Evolutionary conservation across 2,329 filamentous ascomycete species (phyloP), one percentile per base, ranked within the genome.

Genomic region (Exophiala lecanii-corni): DNA sequence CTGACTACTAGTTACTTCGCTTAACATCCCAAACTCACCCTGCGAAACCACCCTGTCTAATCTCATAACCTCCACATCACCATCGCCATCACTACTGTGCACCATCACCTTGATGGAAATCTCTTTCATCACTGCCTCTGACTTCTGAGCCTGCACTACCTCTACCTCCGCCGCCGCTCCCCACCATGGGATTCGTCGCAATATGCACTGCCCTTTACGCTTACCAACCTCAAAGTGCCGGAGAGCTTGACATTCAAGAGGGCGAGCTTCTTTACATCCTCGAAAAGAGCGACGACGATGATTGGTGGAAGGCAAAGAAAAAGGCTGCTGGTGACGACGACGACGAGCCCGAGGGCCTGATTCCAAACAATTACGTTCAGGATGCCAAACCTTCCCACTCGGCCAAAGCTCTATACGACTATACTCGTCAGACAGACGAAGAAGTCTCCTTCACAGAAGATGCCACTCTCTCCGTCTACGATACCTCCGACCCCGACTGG

Each of bases 261-360:
- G 89, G 89, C 46, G 91, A 96, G 67, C 64, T 96, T 51, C 79
- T 97, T 47, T 96, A 89, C 66, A 75, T 96, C 45, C 69, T 94
- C 44, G 87, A 94, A 58, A 94, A 94, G 70, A 84, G 80, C 52
- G 63, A 69, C 38, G 81, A 86, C 12, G 83, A 85, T 63, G 81
- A 88, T 62, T 97, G 92, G 92, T 97, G 92, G 92, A 92, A 83
- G 65, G 88, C 86, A 36, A 95, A 94, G 74, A 95, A 94, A 74
- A 87, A 83, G 70, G 88, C 89, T 52, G 78, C 78, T 21, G 76
- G 72, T 18, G 86, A 89, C 26, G 89, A 94, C 32, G 89, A 94
- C 31, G 89, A 95, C 32, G 89, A 96, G 67, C 89, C 89, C 2
- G 81, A 88, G 56, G 89, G 89, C 47, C 69, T 96, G 61, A 82